Base-by-base conservation (phyloP, 768 basidiomycete species). In the Dioszegia hungarica region DNA sequence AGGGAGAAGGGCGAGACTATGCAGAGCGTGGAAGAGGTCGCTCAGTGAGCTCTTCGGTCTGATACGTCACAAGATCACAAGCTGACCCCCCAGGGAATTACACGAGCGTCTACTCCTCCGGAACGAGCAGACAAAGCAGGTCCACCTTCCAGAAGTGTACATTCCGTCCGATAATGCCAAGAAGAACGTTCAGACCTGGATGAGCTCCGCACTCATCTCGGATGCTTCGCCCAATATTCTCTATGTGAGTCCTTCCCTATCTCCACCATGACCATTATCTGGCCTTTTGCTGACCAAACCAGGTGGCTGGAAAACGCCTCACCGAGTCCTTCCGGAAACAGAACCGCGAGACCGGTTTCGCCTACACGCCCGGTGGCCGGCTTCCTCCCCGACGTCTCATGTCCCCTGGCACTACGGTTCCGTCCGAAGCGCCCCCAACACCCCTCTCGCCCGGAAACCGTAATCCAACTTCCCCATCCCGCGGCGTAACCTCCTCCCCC, bases 71-170 rank as follows among this genome's bases (percentile, higher is more conserved):
- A 28, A 5, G 12, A 10, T 46, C 51, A 19, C 34, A 20, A 36
- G 48, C 57, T 67, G 54, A 66, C 36, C 5, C 17, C 33, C 17
- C 47, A 75, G 74, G 31, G 93, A 95, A 77, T 79, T 98, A 27
- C 94, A 98, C 72, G 91, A 95, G 77, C 86, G 86, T 69, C 79
- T 98, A 5, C 77, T 93, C 12, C 80, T 98, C 48, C 82, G 94
- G 55, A 95, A 95, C 66, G 94, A 97, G 76, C 92, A 86, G 78
- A 98, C 94, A 54, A 97, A 95, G 80, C 90, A 92, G 76, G 86
- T 98, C 46, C 86, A 91, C 55, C 88, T 98, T 61, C 92, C 95
- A 74, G 92, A 89, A 61, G 97, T 98, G 69, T 97, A 98, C 78
- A 88, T 86, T 66, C 90, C 93, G 8, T 87, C 88, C 1, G 85